A percentile compares a stretch with the other conserved stretches of the same genome.
These are phyloP conservation scores for Tuber melanosporum DNA, from an alignment of 495 filamentous ascomycete species.

Conservation along the genomic window DNA sequence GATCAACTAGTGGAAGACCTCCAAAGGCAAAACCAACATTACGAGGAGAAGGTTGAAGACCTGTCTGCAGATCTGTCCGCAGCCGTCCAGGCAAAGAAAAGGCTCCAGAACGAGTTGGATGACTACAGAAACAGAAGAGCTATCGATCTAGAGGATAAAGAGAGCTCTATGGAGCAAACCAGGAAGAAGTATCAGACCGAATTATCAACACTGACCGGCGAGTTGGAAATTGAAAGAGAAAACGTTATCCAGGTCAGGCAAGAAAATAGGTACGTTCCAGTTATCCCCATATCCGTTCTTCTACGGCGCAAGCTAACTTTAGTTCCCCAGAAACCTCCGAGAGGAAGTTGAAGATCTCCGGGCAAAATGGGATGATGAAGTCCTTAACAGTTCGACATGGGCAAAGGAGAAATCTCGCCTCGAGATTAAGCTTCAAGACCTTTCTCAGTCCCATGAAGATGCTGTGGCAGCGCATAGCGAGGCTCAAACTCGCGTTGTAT, in stretches of 20 bases:
- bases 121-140: constrained; percentile 92
- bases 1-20: constrained; percentile 84
- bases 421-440: constrained; percentile 82
- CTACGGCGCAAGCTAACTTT: constrained; percentile 53
- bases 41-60: constrained; percentile 88
- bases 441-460: constrained; percentile 84
- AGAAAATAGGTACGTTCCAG: constrained; percentile 33
- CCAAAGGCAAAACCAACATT: constrained; percentile 77
- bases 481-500: constrained; percentile 83
- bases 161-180: constrained; percentile 92
- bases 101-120: constrained; percentile 94
- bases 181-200: constrained; percentile 95
- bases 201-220: constrained; percentile 77
- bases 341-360: constrained; percentile 93
- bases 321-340: constrained; percentile 65
- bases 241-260: constrained; percentile 63
- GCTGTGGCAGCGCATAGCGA: constrained; percentile 90
- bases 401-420: constrained; percentile 93
- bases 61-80: constrained; percentile 80
- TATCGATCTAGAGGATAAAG: constrained; percentile 95
- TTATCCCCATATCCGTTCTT: neutral
- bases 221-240: constrained; percentile 88
- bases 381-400: constrained; percentile 96
- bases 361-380: constrained; percentile 97
- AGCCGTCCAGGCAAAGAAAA: constrained; percentile 83